Percentiles rank a stretch among this genome's conserved stretches.
phyloP scores from a whole-genome alignment of 2,329 filamentous ascomycete genomes.

The Aspergillus proliferans region DNA sequence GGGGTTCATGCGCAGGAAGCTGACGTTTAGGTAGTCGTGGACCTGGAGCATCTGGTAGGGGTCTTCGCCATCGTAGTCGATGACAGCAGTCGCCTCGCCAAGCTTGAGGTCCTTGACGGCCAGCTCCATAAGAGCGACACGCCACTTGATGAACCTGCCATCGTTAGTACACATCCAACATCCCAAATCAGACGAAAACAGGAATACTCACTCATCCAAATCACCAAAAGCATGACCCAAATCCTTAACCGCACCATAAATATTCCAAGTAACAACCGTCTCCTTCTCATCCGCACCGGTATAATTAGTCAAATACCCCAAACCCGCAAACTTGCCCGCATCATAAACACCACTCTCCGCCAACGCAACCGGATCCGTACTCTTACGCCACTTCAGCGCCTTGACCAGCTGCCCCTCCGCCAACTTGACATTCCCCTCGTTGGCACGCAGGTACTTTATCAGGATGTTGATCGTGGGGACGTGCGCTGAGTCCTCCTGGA shows the following conservation, averaged over 20 bases:
- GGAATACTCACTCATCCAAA: conserved; percentile 62
- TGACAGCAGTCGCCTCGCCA: conserved; percentile 62
- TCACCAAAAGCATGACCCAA: conserved; percentile 75
- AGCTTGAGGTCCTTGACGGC: conserved; percentile 70
- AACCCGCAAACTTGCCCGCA: conserved; percentile 63
- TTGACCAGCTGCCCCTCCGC: conserved; percentile 72
- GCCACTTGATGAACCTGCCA: conserved; percentile 77
- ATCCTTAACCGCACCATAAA: conserved; percentile 82
- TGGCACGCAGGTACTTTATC: conserved; percentile 91
- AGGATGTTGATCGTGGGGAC: conserved; percentile 76
- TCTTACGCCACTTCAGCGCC: conserved; percentile 77
- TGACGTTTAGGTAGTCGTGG: conserved; percentile 85
- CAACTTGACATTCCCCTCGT: conserved; percentile 65
- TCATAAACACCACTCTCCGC: conserved; percentile 58
- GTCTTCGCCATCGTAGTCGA: conserved; percentile 56
- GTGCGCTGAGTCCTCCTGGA: conserved; percentile 47
- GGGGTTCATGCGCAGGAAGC: conserved; percentile 76
- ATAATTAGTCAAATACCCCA: conserved; percentile 78
- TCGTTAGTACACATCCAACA: background rate
- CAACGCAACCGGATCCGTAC: conserved; percentile 63
- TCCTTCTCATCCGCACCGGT: conserved; percentile 47
- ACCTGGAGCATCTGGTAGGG: conserved; percentile 89
- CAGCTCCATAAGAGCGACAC: conserved; percentile 83
- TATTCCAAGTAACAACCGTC: conserved; percentile 78
- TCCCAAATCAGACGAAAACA: background rate